Conservation (phyloP, 148 eudicot species). For the Arctostaphylos glauca region DNA sequence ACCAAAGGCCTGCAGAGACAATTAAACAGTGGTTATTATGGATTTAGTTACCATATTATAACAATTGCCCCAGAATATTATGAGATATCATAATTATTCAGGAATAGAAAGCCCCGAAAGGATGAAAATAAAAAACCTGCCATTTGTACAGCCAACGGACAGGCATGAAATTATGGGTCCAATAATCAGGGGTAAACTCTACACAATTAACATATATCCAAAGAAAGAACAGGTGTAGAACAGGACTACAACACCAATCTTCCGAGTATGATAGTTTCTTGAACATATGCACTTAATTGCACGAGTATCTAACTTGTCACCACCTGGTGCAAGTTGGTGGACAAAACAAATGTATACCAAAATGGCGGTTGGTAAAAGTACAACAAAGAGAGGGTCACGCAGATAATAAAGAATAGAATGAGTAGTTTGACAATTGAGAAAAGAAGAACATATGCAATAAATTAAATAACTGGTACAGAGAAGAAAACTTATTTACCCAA, state of each 20-base stretch:
- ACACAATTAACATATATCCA: not conserved
- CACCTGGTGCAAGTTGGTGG: not conserved
- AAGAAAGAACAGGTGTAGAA: not conserved
- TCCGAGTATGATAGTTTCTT: not conserved
- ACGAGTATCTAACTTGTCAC: not conserved
- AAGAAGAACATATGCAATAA: not conserved
- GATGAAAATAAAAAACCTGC: not conserved
- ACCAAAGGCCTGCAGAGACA: conserved; percentile 73
- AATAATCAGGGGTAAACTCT: not conserved
- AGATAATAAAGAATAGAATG: not conserved
- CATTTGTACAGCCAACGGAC: not conserved
- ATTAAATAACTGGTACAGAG: not conserved
- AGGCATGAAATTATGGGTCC: not conserved
- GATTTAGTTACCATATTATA: not conserved
- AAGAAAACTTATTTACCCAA: not conserved
- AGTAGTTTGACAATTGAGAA: not conserved
- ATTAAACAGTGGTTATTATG: not conserved
- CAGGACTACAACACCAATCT: not conserved
- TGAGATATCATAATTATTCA: not conserved
- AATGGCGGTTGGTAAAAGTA: not conserved
- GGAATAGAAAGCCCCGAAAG: not conserved
- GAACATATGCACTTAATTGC: not conserved
- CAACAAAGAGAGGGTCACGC: not conserved
- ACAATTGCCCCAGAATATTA: not conserved
- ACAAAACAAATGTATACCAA: not conserved